A percentile compares a stretch with the other conserved stretches of the same genome.
phyloP scores from a whole-genome alignment of 371 early-diverging fungal genomes.

The Mucor saturninus region DNA sequence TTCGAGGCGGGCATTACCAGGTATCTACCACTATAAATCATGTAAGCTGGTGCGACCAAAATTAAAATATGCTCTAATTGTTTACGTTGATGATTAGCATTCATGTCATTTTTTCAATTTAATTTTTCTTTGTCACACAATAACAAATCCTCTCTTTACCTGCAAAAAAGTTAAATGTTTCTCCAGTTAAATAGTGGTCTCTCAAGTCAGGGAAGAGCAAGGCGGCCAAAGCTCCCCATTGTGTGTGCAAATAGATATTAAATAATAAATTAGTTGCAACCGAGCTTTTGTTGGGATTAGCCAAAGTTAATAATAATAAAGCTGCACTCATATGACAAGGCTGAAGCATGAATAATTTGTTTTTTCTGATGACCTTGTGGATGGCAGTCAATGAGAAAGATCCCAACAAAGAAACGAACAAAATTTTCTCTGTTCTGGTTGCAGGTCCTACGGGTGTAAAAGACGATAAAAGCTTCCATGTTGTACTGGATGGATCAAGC shows the following conservation, averaged over 20 bases:
- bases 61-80: constrained; percentile 52
- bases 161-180: constrained; percentile 65
- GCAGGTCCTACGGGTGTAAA: constrained; percentile 43
- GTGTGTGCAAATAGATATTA: constrained; percentile 66
- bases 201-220: constrained; percentile 62
- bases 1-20: constrained; percentile 48
- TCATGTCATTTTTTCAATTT: background rate
- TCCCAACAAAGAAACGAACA: constrained; percentile 42
- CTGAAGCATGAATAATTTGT: constrained; percentile 61
- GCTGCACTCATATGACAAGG: constrained; percentile 70
- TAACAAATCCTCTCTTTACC: constrained; percentile 36
- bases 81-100: background rate
- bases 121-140: background rate
- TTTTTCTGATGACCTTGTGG: constrained; percentile 57
- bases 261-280: constrained; percentile 53
- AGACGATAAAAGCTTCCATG: constrained; percentile 32
- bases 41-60: constrained; percentile 49
- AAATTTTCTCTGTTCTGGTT: constrained; percentile 44
- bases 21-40: constrained; percentile 56
- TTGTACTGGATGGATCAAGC: constrained; percentile 46
- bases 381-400: constrained; percentile 49
- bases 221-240: constrained; percentile 68
- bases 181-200: constrained; percentile 56
- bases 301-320: constrained; percentile 54
- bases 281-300: constrained; percentile 46